phyloP scores from a whole-genome alignment of 2,329 filamentous ascomycete genomes.

The Cercospora sojina region DNA sequence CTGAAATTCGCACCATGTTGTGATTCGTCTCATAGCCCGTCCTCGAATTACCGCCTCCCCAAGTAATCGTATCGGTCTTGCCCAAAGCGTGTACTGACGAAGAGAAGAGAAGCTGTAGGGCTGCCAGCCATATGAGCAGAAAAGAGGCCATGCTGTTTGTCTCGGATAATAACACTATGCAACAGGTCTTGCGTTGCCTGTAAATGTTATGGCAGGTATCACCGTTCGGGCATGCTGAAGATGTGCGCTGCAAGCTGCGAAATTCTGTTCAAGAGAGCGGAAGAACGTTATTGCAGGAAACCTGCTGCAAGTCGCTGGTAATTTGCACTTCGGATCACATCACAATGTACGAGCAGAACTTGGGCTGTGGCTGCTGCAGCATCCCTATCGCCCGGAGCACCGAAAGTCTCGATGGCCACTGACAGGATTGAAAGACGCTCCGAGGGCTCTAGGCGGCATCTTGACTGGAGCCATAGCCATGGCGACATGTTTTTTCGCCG shows the following conservation, averaged over 20 bases:
- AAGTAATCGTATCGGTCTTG: constrained; percentile 15
- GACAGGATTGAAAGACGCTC: not conserved
- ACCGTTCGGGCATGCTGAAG: not conserved
- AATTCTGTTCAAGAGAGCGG: not conserved
- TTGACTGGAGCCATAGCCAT: not conserved
- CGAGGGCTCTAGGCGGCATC: not conserved
- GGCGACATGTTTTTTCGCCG: not conserved
- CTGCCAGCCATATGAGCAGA: not conserved
- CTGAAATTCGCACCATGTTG: not conserved
- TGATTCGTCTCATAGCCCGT: constrained; percentile 17
- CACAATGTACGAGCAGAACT: not conserved
- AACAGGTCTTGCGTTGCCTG: not conserved
- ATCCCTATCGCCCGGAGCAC: not conserved
- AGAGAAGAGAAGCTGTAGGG: not conserved
- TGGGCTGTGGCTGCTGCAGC: not conserved
- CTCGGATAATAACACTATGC: not conserved
- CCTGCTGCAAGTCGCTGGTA: not conserved
- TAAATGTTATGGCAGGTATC: not conserved
- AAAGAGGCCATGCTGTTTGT: not conserved
- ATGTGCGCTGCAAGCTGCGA: not conserved
- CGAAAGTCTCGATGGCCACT: not conserved
- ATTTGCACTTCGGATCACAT: not conserved
- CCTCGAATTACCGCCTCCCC: constrained; percentile 14
- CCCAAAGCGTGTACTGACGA: not conserved
- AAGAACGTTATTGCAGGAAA: not conserved